Evolutionary conservation across 2,329 filamentous ascomycete species (phyloP), one percentile per base, ranked within the genome.

Genomic region (Akanthomyces uredinophilus): DNA sequence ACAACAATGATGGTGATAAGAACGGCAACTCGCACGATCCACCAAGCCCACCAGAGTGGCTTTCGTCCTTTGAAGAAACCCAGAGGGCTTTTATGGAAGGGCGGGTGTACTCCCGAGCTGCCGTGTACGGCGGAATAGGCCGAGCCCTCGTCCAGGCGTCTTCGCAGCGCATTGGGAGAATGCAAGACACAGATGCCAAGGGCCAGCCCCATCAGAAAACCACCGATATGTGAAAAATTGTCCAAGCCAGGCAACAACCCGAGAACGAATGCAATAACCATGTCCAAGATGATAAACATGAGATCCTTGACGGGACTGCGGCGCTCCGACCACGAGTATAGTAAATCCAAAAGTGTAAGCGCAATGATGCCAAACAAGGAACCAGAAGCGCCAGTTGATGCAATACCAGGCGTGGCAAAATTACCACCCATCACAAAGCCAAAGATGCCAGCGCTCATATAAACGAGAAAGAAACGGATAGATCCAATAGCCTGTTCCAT

Each of bases 151-250:
- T 89, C 90, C 62, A 93, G 89, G 50, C 89, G 86, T 63, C 87
- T 82, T 39, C 92, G 86, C 22, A 97, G 81, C 1, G 87, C 82
- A 66, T 92, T 90, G 2, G 95, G 95, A 4, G 93, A 97, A 71
- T 94, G 92, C 64, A 99, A 80, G 32, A 99, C 82, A 65, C 88
- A 96, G 57, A 98, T 82, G 14, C 95, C 95, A 1, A 97, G 84
- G 0, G 88, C 89, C 7, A 99, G 78, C 1, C 95, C 95, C 87
- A 96, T 96, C 56, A 96, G 77, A 74, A 98, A 97, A 2, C 95
- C 95, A 60, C 95, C 95, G 65, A 99, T 97, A 68, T 99, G 95
- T 18, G 91, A 91, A 74, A 98, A 99, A 75, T 99, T 99, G 79
- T 99, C 95, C 52, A 99, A 78, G 10, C 93, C 94, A 0, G 95